Evolutionary conservation across 352 stramenopile species (phyloP), one percentile per base, ranked within the genome.

Genomic region (Lagenidium sp.): DNA sequence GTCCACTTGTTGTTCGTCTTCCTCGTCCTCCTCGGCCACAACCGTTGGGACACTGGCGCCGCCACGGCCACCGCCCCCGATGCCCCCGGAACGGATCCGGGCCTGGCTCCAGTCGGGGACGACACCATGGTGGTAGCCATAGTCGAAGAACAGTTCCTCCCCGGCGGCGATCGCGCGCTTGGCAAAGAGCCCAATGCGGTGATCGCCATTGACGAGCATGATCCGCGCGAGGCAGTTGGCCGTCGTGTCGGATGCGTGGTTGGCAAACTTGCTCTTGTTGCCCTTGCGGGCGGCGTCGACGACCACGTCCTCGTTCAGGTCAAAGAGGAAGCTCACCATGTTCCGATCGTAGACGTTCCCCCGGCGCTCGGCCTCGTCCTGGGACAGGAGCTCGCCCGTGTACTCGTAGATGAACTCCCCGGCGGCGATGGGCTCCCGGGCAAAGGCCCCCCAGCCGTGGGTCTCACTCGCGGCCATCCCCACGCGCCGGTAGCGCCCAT

Each of bases 251-350:
- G 77, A 82, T 36, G 67, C 65, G 54, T 98, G 90, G 52, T 97
- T 96, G 1, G 87, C 82, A 55, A 96, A 98, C 43, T 95, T 92
- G 44, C 85, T 95, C 61, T 98, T 97, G 75, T 98, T 98, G 12
- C 95, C 94, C 53, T 97, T 96, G 21, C 84, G 77, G 11, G 85
- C 92, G 0, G 93, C 91, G 66, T 98, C 95, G 35, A 98, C 73
- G 36, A 95, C 82, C 6, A 67, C 78, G 49, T 98, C 93, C 41
- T 90, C 83, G 31, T 83, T 97, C 49, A 97, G 47, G 62, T 98
- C 91, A 54, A 98, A 98, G 11, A 98, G 57, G 54, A 97, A 98
- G 37, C 76, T 90, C 30, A 92, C 71, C 16, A 89, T 88, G 15
- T 70, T 71, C 55, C 84, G 85, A 53, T 97, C 86, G 63, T 97